Percentiles rank a stretch among this genome's conserved stretches.
Conservation (phyloP, 1,284 basidiomycete genomes). For the Fistulina hepatica region DNA sequence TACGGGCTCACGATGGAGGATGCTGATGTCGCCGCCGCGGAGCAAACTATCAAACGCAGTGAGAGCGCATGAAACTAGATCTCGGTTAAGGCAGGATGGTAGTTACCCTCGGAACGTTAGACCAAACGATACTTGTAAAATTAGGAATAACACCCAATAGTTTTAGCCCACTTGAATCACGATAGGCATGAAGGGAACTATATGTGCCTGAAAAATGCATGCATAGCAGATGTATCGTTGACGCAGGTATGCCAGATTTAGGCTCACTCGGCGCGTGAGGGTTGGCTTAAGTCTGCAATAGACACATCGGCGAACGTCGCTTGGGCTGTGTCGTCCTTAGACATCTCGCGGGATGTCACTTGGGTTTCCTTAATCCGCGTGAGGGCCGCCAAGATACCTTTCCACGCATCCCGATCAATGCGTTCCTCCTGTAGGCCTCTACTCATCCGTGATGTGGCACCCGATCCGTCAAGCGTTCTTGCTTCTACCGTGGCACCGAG, state of each 20-base stretch:
- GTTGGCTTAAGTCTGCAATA: too few relatives aligned
- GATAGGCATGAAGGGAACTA: neutral
- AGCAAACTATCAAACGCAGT: too few relatives aligned
- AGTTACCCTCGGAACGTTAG: too few relatives aligned
- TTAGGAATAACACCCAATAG: too few relatives aligned
- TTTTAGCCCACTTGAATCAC: too few relatives aligned
- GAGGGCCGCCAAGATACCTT: conserved; percentile 56
- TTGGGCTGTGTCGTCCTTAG: conserved; percentile 4
- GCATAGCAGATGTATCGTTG: neutral
- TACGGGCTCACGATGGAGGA: neutral
- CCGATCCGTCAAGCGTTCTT: conserved; percentile 25
- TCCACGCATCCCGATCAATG: conserved; percentile 66
- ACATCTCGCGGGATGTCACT: conserved; percentile 13
- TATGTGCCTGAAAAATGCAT: too few relatives aligned
- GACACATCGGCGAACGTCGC: conserved; percentile 1
- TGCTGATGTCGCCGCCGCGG: conserved; percentile 7
- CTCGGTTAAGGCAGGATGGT: too few relatives aligned
- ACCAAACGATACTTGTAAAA: too few relatives aligned
- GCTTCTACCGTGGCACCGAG: conserved; percentile 26
- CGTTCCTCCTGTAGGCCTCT: conserved; percentile 69
- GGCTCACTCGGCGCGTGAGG: too few relatives aligned
- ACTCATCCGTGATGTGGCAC: conserved; percentile 24
- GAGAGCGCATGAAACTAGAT: too few relatives aligned
- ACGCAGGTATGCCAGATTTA: conserved; percentile 5
- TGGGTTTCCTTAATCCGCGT: conserved; percentile 44